phyloP scores from a whole-genome alignment of 768 basidiomycete species.

The Hericium erinaceus region DNA sequence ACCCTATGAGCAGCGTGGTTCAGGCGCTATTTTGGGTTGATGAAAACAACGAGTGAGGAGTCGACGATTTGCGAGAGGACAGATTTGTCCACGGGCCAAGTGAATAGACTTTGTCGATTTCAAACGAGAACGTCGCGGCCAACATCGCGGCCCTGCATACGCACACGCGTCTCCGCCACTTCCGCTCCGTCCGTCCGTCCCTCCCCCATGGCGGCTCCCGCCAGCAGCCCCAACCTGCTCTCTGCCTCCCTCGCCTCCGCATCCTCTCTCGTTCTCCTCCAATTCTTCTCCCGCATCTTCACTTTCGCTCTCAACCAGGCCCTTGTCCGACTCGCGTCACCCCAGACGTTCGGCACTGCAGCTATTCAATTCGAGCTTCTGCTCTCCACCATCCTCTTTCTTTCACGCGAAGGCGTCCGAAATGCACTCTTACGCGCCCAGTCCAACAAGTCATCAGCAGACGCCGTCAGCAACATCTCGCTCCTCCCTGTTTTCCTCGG shows the following conservation, averaged over 20 bases:
- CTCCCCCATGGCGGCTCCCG: neutral
- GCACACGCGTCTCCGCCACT: neutral
- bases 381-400: conserved; percentile 82
- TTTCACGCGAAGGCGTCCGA: conserved; percentile 88
- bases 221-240: neutral
- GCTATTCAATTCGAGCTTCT: conserved; percentile 92
- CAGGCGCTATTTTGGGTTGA: neutral
- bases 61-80: neutral
- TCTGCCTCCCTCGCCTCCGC: conserved; percentile 38
- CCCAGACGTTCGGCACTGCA: conserved; percentile 75
- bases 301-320: conserved; percentile 89
- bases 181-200: neutral
- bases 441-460: neutral
- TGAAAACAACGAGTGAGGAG: neutral
- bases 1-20: neutral
- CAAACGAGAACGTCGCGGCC: neutral
- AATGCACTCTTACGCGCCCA: conserved; percentile 69
- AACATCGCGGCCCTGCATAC: neutral
- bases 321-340: conserved; percentile 63
- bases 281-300: conserved; percentile 72
- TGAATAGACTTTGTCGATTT: neutral
- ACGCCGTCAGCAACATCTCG: conserved; percentile 37
- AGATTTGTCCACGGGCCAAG: neutral
- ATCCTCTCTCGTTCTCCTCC: conserved; percentile 73
- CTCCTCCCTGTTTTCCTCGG: conserved; percentile 65